Evolutionary conservation across 2,329 filamentous ascomycete genomes (phyloP).

Genomic region (Pseudopithomyces chartarum): DNA sequence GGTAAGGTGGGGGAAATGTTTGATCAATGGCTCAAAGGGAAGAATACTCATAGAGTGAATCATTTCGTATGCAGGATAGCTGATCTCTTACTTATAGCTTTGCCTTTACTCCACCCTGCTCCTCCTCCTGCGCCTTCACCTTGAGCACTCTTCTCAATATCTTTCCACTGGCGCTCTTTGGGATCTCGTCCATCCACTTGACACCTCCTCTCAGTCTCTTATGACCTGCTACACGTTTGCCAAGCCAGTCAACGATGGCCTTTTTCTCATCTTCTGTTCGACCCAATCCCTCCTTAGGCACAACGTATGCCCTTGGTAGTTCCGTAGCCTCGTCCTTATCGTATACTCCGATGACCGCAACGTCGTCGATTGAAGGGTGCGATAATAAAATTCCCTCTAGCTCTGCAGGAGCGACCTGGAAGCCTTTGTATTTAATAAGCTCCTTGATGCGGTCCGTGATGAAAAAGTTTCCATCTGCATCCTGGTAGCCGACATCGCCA

Average conservation of each 20-base stretch:
- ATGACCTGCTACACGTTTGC: conserved; percentile 51
- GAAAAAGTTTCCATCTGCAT: conserved; percentile 79
- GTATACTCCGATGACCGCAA: conserved; percentile 53
- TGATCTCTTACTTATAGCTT: conserved; percentile 45
- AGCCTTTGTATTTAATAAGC: conserved; percentile 51
- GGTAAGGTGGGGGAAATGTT: not conserved
- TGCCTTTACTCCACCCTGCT: conserved; percentile 44
- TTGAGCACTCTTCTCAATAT: conserved; percentile 54
- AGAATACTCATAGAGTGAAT: not conserved
- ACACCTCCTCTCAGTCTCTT: conserved; percentile 55
- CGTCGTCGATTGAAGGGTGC: conserved; percentile 50
- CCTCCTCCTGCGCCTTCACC: conserved; percentile 48
- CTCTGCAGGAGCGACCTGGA: conserved; percentile 55
- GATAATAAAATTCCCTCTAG: conserved; percentile 52
- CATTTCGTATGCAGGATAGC: not conserved
- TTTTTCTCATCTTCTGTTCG: conserved; percentile 36
- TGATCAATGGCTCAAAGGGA: not conserved
- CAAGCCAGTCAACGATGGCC: conserved; percentile 51
- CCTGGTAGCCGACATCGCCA: conserved; percentile 82
- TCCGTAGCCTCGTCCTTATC: conserved; percentile 53
- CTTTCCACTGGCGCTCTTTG: conserved; percentile 55
- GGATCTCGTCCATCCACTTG: conserved; percentile 53
- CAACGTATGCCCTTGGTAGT: conserved; percentile 46
- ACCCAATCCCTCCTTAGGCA: conserved; percentile 36
- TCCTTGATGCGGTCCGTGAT: conserved; percentile 76